Base-by-base conservation (phyloP, 1,139 yeast genomes). In the Candida pseudoviswanathii region DNA sequence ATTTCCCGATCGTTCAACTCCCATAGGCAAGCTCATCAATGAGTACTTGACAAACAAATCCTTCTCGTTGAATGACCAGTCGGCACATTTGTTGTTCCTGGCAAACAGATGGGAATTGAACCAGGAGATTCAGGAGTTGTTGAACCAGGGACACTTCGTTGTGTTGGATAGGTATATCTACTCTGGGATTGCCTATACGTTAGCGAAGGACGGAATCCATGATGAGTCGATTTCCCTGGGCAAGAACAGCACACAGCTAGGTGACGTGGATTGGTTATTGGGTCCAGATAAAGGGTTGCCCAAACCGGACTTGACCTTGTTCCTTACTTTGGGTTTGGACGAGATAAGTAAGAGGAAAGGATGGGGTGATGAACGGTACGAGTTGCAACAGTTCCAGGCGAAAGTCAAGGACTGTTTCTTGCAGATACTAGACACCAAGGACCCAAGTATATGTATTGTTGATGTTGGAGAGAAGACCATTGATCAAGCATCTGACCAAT, bases 101-200 rank as follows among this genome's bases (percentile, higher is more conserved):
- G 97, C 99, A 2, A 95, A 95, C 62, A 70, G 99, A 55, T 95
- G 99, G 99, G 99, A 94, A 67, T 63, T 82, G 32, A 78, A 77
- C 4, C 66, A 73, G 0, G 64, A 67, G n/a, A 81, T 95, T 4
- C 60, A 67, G 7, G 52, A 64, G 1, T 63, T 71, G 16, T 66
- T 92, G 37, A 61, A 71, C 1, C 55, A 63, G 0, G 97, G 97
- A 0, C 63, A 65, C 5, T 75, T 77, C 47, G 79, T 94, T 1
- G 76, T 95, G 0, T 66, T 91, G 52, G 99, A 95, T 64, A 73
- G 99, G 54, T 95, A 94, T 63, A 86, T 89, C 5, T 94, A 89
- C 63, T 90, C 97, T 0, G 99, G 99, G 0, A 82, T 91, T 11
- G 97, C 97, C 3, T 95, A 92, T 63, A 86, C 96, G 0, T 75